These are phyloP conservation scores for Litchi chinensis DNA, from an alignment of 345 rosid species.

Conservation along the genomic window DNA sequence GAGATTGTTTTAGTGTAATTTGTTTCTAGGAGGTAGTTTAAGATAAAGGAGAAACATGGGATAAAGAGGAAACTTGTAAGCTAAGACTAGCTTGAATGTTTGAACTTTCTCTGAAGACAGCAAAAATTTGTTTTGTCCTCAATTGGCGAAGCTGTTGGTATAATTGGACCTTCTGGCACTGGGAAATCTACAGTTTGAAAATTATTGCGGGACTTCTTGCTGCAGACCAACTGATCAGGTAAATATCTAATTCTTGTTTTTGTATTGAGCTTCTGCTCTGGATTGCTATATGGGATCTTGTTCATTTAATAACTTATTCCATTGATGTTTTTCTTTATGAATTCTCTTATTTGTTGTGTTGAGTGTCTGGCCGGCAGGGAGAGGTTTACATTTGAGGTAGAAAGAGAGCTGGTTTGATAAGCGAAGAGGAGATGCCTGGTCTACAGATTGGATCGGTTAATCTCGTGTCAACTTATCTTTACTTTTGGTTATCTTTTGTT, in stretches of 20 bases:
- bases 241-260: conserved; percentile 16
- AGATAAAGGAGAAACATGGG: neutral
- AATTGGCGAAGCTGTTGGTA: conserved; percentile 91
- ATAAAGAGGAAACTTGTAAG: neutral
- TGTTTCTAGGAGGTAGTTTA: neutral
- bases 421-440: conserved; percentile 81
- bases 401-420: conserved; percentile 77
- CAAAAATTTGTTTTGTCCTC: neutral
- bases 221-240: conserved; percentile 70
- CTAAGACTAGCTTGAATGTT: neutral
- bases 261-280: neutral
- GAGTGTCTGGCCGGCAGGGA: conserved; percentile 55
- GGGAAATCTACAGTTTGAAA: conserved; percentile 95
- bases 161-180: conserved; percentile 98
- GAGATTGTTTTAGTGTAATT: neutral
- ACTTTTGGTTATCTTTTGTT: neutral
- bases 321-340: neutral
- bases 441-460: conserved; percentile 91
- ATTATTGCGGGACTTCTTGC: conserved; percentile 98
- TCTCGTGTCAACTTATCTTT: neutral
- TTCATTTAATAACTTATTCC: neutral
- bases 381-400: conserved; percentile 84
- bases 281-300: neutral
- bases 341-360: neutral
- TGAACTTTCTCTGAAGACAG: neutral